Base-by-base conservation (phyloP, 2,329 filamentous ascomycete species). In the Acrodontium crateriforme region DNA sequence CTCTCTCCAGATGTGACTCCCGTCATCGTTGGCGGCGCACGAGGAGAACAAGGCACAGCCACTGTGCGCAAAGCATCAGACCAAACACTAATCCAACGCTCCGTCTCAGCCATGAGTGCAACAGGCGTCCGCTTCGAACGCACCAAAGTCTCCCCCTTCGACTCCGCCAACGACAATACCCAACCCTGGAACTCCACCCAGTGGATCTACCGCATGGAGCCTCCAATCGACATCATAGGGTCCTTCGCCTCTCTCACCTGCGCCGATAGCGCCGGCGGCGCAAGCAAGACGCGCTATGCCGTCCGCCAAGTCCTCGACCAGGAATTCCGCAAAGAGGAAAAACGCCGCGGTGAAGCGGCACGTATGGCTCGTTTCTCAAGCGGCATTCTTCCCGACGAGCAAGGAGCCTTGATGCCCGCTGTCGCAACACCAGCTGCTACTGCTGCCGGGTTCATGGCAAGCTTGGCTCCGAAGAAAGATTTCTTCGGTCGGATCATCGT, bases 181-280 rank as follows among this genome's bases (percentile, higher is more conserved):
- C 15, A 31, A 26, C 24, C 35, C 30, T 19, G 35, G 38, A 29
- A 19, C 28, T 12, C 24, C 31, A 19, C 21, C 18, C 53, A 46
- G 32, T 95, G 75, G 67, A 76, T 92, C 6, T 95, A 92, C 54
- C 74, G 89, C 29, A 85, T 98, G 81, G 87, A 95, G 47, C 89
- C 89, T 68, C 63, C 72, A 1, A 65, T 98, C n/a, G 89, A 98
- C 53, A 63, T 69, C 6, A 65, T 95, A 0, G 67, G 78, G 1
- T 67, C 69, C 0, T 95, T 81, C 42, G 74, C 81, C 41, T 82
- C 82, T 0, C 69, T 67, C 6, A 58, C 65, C 2, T 59, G 71
- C 3, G 58, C 49, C 3, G 45, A 45, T 3, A 48, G 65, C 3
- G 58, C 69, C 10, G 59, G 65, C 19, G 68, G 70, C 2, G 69